A percentile compares a stretch with the other conserved stretches of the same genome.
These are phyloP conservation scores for Chaetomiaceae sp. DNA, from an alignment of 2,329 filamentous ascomycete species.

Conservation along the genomic window DNA sequence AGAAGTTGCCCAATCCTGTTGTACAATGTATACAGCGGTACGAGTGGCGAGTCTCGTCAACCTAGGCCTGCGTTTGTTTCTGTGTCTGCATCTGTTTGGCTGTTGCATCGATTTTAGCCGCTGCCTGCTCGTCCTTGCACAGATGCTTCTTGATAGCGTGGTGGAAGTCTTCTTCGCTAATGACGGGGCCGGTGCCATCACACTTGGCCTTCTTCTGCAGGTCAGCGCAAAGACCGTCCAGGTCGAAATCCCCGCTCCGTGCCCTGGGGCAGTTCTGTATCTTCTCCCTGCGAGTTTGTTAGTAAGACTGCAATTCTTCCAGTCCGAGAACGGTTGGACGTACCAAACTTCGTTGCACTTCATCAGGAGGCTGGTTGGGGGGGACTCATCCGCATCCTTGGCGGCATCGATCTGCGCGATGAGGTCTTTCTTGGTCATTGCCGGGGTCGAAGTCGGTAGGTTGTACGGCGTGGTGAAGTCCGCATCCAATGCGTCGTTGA, in stretches of 20 bases:
- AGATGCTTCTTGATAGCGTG: constrained; percentile 65
- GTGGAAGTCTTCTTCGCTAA: constrained; percentile 86
- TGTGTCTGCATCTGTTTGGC: not conserved
- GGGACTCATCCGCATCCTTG: constrained; percentile 64
- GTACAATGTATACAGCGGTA: constrained; percentile 2
- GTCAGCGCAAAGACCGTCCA: constrained; percentile 88
- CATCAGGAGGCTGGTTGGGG: constrained; percentile 59
- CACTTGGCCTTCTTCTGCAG: constrained; percentile 95
- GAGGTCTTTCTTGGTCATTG: constrained; percentile 60
- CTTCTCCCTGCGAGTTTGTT: constrained; percentile 68
- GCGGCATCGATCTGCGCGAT: constrained; percentile 73
- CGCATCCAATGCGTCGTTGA: constrained; percentile 72
- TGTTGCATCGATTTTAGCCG: not conserved
- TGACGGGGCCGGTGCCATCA: constrained; percentile 82
- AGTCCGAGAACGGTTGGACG: constrained; percentile 33
- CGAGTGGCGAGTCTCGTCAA: not conserved
- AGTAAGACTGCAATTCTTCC: constrained; percentile 31
- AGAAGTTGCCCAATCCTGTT: not conserved
- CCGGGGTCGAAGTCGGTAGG: constrained; percentile 44
- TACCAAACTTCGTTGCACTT: constrained; percentile 94
- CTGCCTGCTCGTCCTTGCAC: constrained; percentile 30
- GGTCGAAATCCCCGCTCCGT: constrained; percentile 84
- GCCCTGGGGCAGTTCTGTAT: constrained; percentile 83
- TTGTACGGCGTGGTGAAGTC: constrained; percentile 84
- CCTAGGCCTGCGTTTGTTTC: not conserved